These are phyloP conservation scores for Pythium guiyangense DNA, from an alignment of 352 stramenopile genomes.

Conservation along the genomic window DNA sequence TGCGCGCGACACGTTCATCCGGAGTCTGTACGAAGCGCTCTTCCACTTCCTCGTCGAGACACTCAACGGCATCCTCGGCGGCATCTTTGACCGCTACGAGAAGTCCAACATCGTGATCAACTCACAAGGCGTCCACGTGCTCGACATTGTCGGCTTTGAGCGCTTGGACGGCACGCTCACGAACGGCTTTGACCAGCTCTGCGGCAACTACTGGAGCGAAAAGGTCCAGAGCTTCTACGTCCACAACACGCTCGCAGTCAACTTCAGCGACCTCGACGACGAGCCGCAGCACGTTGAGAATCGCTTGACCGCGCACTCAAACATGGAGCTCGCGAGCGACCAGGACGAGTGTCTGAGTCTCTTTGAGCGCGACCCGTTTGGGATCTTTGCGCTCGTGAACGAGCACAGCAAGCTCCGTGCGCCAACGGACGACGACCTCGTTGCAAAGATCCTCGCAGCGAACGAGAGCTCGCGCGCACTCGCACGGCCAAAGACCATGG, in stretches of 20 bases:
- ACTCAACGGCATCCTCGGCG: conserved; percentile 73
- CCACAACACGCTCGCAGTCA: conserved; percentile 64
- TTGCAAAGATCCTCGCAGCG: conserved; percentile 69
- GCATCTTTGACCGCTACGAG: conserved; percentile 80
- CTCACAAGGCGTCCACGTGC: conserved; percentile 74
- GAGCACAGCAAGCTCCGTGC: conserved; percentile 63
- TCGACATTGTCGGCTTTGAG: conserved; percentile 79
- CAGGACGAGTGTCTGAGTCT: conserved; percentile 62
- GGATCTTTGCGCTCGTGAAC: conserved; percentile 67
- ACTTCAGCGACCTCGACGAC: conserved; percentile 48
- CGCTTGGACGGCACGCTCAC: conserved; percentile 31
- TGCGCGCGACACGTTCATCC: conserved; percentile 74
- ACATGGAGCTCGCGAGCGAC: conserved; percentile 46
- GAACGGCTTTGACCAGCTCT: conserved; percentile 77
- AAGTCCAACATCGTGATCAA: conserved; percentile 82
- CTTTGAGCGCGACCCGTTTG: conserved; percentile 70
- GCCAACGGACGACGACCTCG: conserved; percentile 73
- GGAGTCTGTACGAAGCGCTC: conserved; percentile 72
- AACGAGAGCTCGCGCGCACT: conserved; percentile 53
- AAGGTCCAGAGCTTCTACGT: conserved; percentile 82
- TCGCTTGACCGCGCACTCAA: conserved; percentile 44
- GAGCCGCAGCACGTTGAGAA: conserved; percentile 67
- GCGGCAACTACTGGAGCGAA: conserved; percentile 85
- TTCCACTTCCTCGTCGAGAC: conserved; percentile 80
- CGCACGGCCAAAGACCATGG: conserved; percentile 48